phyloP scores from a whole-genome alignment of 148 eudicot species.

The Silene uniflora region DNA sequence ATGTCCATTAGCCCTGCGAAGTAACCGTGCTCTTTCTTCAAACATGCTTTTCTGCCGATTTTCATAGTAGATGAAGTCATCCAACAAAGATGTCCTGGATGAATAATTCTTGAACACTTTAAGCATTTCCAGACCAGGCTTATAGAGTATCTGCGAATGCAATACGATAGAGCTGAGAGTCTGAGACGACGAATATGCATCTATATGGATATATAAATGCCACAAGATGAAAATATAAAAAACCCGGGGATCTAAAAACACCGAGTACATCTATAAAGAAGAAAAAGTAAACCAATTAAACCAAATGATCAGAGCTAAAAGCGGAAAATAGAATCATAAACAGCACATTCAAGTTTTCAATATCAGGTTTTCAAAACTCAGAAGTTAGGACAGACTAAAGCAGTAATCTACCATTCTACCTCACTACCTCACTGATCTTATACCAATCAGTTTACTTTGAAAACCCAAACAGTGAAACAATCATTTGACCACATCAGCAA shows the following conservation, averaged over 20 bases:
- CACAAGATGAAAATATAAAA: background rate
- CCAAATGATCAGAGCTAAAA: background rate
- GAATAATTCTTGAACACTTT: slow-evolving; percentile 59
- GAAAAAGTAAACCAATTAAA: background rate
- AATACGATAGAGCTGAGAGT: background rate
- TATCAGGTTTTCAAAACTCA: too few relatives aligned
- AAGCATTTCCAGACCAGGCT: slow-evolving; percentile 88
- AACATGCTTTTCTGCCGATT: slow-evolving; percentile 77
- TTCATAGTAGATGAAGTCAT: slow-evolving; percentile 93
- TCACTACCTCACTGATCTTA: too few relatives aligned
- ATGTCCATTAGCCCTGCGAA: slow-evolving; percentile 36
- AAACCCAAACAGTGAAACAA: too few relatives aligned
- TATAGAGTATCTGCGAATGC: slow-evolving; percentile 58
- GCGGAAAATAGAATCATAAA: too few relatives aligned
- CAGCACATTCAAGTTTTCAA: too few relatives aligned
- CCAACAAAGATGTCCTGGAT: slow-evolving; percentile 78
- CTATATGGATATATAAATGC: background rate
- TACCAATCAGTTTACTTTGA: too few relatives aligned
- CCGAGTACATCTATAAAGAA: background rate
- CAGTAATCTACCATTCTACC: too few relatives aligned
- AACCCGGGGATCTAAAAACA: background rate
- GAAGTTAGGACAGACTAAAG: too few relatives aligned
- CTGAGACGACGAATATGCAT: background rate
- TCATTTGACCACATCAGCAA: too few relatives aligned
- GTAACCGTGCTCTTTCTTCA: slow-evolving; percentile 68